Base-by-base conservation (phyloP, 495 filamentous ascomycete genomes). In the Cercophora samala region DNA sequence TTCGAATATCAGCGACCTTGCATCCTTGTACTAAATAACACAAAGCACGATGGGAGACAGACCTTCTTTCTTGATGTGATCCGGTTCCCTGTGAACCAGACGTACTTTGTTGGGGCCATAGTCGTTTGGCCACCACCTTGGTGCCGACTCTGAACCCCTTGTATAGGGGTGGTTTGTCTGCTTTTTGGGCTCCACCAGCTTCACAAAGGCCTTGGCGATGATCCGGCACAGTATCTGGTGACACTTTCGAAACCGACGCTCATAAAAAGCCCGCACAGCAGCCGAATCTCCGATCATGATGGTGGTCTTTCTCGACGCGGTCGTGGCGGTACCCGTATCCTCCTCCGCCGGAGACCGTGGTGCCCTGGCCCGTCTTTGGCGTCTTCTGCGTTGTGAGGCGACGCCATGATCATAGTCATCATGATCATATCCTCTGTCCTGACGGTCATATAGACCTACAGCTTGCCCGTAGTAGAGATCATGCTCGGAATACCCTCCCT, bases 151-250 rank as follows among this genome's bases (percentile, higher is more conserved):
- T 54, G 90, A 83, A 3, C 88, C 84, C 19, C 86, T 83, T 24
- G 90, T 93, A 75, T 97, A 97, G 0, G 93, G 93, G 69, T 91
- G 87, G 56, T 84, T 88, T 0, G 89, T 87, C 73, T 96, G 92
- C 75, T 97, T 97, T 68, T 91, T 91, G 0, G 93, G 91, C 61
- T 93, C 90, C 3, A 96, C 89, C 18, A 88, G 83, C 71, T 91
- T 93, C 69, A 97, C 89, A 78, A 92, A 93, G 4, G 85, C 88
- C 75, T 94, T 96, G 9, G 86, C 86, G 37, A 96, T 86, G 19
- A 85, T 77, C 70, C 91, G 90, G 76, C 89, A 90, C 60, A 88
- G 86, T 6, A 86, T 83, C 72, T 96, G 92, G 71, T 93, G 91
- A 62, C 92, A 79, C 29, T 82, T 82, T 64, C 85, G 84, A 67